A percentile compares a stretch with the other conserved stretches of the same genome.
Conservation (phyloP, 148 eudicot species). For the Diospyros lotus region DNA sequence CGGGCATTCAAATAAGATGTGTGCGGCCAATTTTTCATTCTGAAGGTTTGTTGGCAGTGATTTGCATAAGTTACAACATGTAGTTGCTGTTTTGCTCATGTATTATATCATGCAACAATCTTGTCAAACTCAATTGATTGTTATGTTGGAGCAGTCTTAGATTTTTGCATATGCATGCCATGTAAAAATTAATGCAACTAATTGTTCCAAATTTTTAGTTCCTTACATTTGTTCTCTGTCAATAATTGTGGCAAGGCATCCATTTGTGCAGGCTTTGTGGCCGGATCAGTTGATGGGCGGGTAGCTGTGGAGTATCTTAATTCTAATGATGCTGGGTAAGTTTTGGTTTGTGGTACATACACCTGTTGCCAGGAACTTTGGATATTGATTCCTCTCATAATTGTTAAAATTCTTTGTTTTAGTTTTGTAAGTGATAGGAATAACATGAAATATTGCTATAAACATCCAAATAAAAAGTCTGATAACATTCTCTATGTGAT, state of each 20-base stretch:
- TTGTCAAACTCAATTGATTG: neutral
- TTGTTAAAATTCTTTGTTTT: neutral
- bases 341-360: conserved; percentile 3
- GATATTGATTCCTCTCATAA: neutral
- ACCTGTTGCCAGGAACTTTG: neutral
- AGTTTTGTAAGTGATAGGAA: neutral
- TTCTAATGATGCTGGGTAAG: conserved; percentile 56
- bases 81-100: neutral
- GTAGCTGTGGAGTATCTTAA: conserved; percentile 59
- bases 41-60: conserved; percentile 41
- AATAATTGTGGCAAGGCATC: neutral
- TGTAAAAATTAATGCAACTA: conserved; percentile 2
- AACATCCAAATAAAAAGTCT: neutral
- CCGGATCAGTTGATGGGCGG: conserved; percentile 85
- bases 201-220: neutral
- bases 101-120: neutral
- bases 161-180: neutral
- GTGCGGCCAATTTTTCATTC: conserved; percentile 49
- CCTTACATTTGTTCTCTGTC: neutral
- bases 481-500: neutral
- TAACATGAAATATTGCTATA: neutral
- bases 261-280: conserved; percentile 60
- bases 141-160: neutral
- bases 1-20: conserved; percentile 56
- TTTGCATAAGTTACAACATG: neutral